A percentile compares a stretch with the other conserved stretches of the same genome.
Conservation (phyloP, 306 rosid genomes). For the Phaseolus lunatus region DNA sequence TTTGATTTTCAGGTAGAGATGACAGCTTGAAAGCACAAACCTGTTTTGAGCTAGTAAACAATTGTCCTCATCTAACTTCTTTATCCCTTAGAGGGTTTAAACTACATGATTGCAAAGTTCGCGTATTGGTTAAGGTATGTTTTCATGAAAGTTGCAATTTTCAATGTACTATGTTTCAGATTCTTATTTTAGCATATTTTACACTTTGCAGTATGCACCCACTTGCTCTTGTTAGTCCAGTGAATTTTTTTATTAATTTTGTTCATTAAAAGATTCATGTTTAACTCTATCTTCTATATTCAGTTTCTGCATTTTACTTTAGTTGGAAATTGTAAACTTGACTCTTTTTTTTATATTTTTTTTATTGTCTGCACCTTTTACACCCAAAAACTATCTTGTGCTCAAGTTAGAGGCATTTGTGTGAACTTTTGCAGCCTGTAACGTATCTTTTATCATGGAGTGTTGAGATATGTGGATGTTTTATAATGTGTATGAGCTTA, state of each 20-base stretch:
- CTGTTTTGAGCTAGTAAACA: slow-evolving; percentile 69
- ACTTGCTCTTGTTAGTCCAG: not conserved
- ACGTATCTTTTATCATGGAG: not conserved
- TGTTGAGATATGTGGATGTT: not conserved
- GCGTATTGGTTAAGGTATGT: slow-evolving; percentile 85
- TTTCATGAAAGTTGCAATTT: slow-evolving; percentile 25
- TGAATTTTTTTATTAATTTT: not conserved
- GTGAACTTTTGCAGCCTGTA: slow-evolving; percentile 8
- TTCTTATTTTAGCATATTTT: slow-evolving; percentile 15
- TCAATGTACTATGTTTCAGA: slow-evolving; percentile 3
- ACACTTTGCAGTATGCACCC: not conserved
- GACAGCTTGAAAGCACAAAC: slow-evolving; percentile 95
- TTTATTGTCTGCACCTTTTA: slow-evolving; percentile 8
- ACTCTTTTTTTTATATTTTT: no score
- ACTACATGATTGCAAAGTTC: slow-evolving; percentile 90
- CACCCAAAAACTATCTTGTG: slow-evolving; percentile 21
- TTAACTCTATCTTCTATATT: not conserved
- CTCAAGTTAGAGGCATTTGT: not conserved
- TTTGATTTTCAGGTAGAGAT: slow-evolving; percentile 80
- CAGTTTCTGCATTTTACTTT: slow-evolving; percentile 28
- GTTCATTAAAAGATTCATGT: slow-evolving; percentile 18
- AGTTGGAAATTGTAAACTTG: not conserved
- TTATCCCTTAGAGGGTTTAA: slow-evolving; percentile 96
- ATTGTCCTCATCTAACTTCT: slow-evolving; percentile 82
- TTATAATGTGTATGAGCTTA: not conserved